phyloP scores from a whole-genome alignment of 2,329 filamentous ascomycete species.

The Pestalotiopsis sp. region DNA sequence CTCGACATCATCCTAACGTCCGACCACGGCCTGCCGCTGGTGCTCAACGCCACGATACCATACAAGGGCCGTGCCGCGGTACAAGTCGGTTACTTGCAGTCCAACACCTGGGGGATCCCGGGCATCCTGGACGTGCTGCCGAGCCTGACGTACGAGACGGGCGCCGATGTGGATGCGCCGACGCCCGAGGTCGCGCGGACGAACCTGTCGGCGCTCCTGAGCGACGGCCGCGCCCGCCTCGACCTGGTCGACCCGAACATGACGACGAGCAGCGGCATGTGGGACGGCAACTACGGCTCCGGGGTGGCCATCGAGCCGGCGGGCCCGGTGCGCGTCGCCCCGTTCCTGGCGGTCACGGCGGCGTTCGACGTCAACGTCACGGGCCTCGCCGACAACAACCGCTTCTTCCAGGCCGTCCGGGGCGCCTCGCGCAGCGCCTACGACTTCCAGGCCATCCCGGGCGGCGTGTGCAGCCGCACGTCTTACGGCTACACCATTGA shows the following conservation, averaged over 20 bases:
- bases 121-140: background rate
- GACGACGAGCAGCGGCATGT: background rate
- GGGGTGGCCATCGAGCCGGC: background rate
- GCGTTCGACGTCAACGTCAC: background rate
- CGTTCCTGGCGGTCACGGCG: background rate
- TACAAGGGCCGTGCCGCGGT: slow-evolving; percentile 22
- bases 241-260: background rate
- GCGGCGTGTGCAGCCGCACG: background rate
- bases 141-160: background rate
- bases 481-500: slow-evolving; percentile 25
- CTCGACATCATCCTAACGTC: slow-evolving; percentile 45
- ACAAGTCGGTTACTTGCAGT: background rate
- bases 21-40: slow-evolving; percentile 38
- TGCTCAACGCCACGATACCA: slow-evolving; percentile 34
- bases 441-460: background rate
- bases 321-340: background rate
- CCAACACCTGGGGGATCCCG: background rate
- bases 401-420: background rate
- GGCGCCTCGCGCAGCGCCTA: background rate
- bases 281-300: background rate
- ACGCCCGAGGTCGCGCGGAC: background rate
- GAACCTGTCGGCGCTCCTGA: background rate
- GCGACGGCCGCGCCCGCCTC: background rate
- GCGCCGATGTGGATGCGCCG: background rate
- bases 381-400: background rate